Evolutionary conservation across 306 rosid species (phyloP).

Genomic region (Vigna trinervia): DNA sequence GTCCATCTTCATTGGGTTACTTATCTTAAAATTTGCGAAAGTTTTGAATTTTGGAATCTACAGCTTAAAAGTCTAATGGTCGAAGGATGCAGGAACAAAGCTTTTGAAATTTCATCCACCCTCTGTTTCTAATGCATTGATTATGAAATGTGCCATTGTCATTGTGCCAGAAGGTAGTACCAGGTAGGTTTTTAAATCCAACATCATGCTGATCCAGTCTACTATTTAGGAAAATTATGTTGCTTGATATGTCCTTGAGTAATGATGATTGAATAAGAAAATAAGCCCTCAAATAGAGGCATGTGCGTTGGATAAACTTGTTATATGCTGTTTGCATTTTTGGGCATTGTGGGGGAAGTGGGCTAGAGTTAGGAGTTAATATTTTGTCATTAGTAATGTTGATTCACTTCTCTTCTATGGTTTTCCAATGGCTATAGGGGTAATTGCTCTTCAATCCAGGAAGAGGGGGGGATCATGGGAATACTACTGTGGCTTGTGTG

Average conservation of each 20-base stretch:
- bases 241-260: conserved; percentile 31
- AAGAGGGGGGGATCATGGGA: background rate
- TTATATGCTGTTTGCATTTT: background rate
- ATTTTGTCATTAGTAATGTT: conserved; percentile 17
- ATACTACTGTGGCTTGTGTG: background rate
- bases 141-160: conserved; percentile 41
- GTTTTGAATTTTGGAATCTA: conserved; percentile 56
- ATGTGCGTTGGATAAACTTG: background rate
- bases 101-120: background rate
- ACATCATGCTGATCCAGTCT: conserved; percentile 35
- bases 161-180: conserved; percentile 48
- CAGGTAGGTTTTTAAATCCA: conserved; percentile 40
- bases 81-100: background rate
- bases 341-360: background rate
- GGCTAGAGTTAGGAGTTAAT: conserved; percentile 6
- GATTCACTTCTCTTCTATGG: background rate
- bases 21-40: conserved; percentile 50
- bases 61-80: conserved; percentile 31
- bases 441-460: background rate
- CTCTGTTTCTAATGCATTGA: conserved; percentile 4
- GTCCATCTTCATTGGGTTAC: conserved; percentile 45
- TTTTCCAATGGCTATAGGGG: conserved; percentile 11
- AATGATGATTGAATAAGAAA: conserved; percentile 26
- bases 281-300: conserved; percentile 3
- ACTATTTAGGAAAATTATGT: conserved; percentile 33